Percentiles rank a stretch among this genome's conserved stretches.
Conservation (phyloP, 495 filamentous ascomycete genomes). For the Hyphodiscus hymeniophilus region DNA sequence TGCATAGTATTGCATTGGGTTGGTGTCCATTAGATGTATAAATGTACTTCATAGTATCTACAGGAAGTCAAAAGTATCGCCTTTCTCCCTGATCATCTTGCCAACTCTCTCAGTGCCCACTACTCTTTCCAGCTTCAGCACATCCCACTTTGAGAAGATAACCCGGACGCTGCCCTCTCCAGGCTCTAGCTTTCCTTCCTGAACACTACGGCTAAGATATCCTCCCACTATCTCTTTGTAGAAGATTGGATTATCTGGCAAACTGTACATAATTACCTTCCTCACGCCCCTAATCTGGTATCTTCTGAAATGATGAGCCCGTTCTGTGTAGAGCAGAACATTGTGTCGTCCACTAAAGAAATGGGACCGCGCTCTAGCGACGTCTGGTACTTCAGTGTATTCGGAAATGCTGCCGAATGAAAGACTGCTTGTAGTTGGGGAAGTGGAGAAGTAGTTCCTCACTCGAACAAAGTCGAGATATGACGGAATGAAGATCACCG, state of each 20-base stretch:
- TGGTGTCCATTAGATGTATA: slow-evolving; percentile 2
- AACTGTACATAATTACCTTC: slow-evolving; percentile 72
- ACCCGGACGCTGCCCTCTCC: slow-evolving; percentile 52
- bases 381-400: slow-evolving; percentile 68
- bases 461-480: slow-evolving; percentile 92
- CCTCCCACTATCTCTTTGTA: slow-evolving; percentile 81
- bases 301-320: slow-evolving; percentile 88
- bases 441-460: slow-evolving; percentile 82
- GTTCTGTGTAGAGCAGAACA: slow-evolving; percentile 82
- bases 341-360: slow-evolving; percentile 77
- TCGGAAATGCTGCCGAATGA: slow-evolving; percentile 84
- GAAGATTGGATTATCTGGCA: slow-evolving; percentile 84
- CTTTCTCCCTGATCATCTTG: slow-evolving; percentile 63
- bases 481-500: slow-evolving; percentile 79
- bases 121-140: slow-evolving; percentile 78
- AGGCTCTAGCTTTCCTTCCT: slow-evolving; percentile 38
- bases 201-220: slow-evolving; percentile 49
- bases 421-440: slow-evolving; percentile 53
- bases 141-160: slow-evolving; percentile 84
- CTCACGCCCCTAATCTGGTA: slow-evolving; percentile 73
- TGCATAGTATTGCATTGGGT: slow-evolving; percentile 9
- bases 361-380: slow-evolving; percentile 76
- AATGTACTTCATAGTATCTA: no score
- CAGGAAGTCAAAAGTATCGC: slow-evolving; percentile 87
- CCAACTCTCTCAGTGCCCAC: slow-evolving; percentile 73